A percentile compares a stretch with the other conserved stretches of the same genome.
These are phyloP conservation scores for Infundibulicybe gibba DNA, from an alignment of 768 basidiomycete genomes.

Conservation along the genomic window DNA sequence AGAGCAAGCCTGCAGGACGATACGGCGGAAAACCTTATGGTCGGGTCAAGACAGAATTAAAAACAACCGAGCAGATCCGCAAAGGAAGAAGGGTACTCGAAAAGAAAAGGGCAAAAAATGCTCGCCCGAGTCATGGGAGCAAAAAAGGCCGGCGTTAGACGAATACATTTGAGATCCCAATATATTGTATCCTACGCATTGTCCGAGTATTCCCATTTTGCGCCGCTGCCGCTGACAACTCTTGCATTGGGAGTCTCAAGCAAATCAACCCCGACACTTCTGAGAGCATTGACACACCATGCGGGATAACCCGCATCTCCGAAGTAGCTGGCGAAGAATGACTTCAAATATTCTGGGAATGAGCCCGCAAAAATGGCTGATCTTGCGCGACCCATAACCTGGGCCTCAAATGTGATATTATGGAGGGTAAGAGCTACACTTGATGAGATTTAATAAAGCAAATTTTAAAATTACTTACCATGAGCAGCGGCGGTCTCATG, in stretches of 20 bases:
- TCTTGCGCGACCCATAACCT: conserved; percentile 81
- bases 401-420: conserved; percentile 84
- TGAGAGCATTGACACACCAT: conserved; percentile 86
- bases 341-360: conserved; percentile 74
- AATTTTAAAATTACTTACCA: conserved; percentile 40
- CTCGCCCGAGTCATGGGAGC: conserved; percentile 50
- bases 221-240: conserved; percentile 57
- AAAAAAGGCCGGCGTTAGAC: conserved; percentile 37
- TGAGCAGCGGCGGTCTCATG: conserved; percentile 86
- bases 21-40: conserved; percentile 58
- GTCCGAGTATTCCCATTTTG: conserved; percentile 80
- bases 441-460: conserved; percentile 5
- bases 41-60: conserved; percentile 79
- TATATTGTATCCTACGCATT: neutral
- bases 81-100: conserved; percentile 66
- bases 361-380: conserved; percentile 74
- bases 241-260: conserved; percentile 51
- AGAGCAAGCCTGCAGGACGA: conserved; percentile 39
- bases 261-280: conserved; percentile 81
- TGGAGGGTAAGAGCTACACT: conserved; percentile 72
- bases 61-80: conserved; percentile 83
- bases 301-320: conserved; percentile 74
- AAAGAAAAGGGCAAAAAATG: conserved; percentile 73
- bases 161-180: neutral
- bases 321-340: conserved; percentile 80